Evolutionary conservation across 306 rosid species (phyloP), one percentile per base, ranked within the genome.

Genomic region (Sindora glabra): DNA sequence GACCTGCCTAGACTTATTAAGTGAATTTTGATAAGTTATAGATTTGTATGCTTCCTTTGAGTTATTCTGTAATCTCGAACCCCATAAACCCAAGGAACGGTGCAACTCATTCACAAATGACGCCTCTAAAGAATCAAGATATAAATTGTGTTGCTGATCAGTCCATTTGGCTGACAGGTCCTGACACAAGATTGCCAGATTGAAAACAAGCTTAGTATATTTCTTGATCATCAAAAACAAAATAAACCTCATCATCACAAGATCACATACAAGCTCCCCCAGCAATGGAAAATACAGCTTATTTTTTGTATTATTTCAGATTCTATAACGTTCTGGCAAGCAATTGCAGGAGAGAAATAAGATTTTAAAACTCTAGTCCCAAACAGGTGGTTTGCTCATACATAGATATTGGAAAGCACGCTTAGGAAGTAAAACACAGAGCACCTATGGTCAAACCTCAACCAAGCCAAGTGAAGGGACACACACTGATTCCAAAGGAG

Each of bases 21-120:
- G 53, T 52, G 73, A 67, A 59, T 56, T 80, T 72, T 55, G 81
- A 60, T 49, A 51, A 50, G 57, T 46, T 70, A 44, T 63, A 42
- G 77, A 33, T 14, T 76, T 53, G 66, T 33, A 33, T 16, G 64
- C 38, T 48, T 67, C 75, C 47, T 53, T 45, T 10, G 37, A 34
- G 27, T 70, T 72, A 71, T 65, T 71, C 51, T 74, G 77, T 29
- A 62, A 56, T 44, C 64, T 33, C 74, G 45, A 58, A 64, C 69
- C 67, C 36, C 60, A 68, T 63, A 76, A 69, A 22, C 0, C 49
- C 61, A 77, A 59, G 51, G 85, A 77, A 36, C 5, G 71, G 54
- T 81, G 79, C 76, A 91, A 70, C 30, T 79, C 75, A 41, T 80
- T 77, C 49, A 88, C 85, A 71, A 91, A 91, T 36, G 98, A 85